Evolutionary conservation across 495 filamentous ascomycete genomes (phyloP).

Genomic region (Trypethelium eluteriae): DNA sequence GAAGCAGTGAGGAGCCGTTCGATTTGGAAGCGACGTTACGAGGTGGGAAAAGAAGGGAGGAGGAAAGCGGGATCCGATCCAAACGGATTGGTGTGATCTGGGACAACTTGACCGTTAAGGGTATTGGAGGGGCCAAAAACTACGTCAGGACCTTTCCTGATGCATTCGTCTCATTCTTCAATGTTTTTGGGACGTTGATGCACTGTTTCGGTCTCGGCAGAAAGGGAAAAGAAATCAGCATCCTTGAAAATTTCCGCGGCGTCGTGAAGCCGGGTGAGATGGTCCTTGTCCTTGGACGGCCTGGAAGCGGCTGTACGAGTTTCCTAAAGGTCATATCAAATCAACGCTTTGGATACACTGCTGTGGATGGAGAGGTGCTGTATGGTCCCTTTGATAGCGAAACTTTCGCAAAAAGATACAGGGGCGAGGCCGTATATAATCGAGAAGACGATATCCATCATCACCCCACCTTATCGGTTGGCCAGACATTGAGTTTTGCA

Average conservation of each 20-base stretch:
- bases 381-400: slow-evolving; percentile 65
- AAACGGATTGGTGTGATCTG: slow-evolving; percentile 77
- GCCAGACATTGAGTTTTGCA: slow-evolving; percentile 75
- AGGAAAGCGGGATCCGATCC: slow-evolving; percentile 65
- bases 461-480: slow-evolving; percentile 65
- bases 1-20: slow-evolving; percentile 51
- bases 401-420: slow-evolving; percentile 56
- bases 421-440: slow-evolving; percentile 81
- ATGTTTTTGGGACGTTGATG: slow-evolving; percentile 50
- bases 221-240: slow-evolving; percentile 57
- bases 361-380: slow-evolving; percentile 65
- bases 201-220: slow-evolving; percentile 51
- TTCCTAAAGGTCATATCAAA: slow-evolving; percentile 82
- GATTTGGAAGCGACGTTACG: slow-evolving; percentile 63
- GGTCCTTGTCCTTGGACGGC: slow-evolving; percentile 79
- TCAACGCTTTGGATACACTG: slow-evolving; percentile 69
- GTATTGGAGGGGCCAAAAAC: slow-evolving; percentile 66
- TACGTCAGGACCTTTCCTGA: slow-evolving; percentile 73
- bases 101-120: slow-evolving; percentile 69
- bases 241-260: slow-evolving; percentile 52
- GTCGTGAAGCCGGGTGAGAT: slow-evolving; percentile 74
- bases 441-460: slow-evolving; percentile 77
- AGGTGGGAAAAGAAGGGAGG: slow-evolving; percentile 60
- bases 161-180: slow-evolving; percentile 69
- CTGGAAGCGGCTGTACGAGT: slow-evolving; percentile 80